Conservation (phyloP, 2,329 filamentous ascomycete genomes). For the Beauveria brongniartii region DNA sequence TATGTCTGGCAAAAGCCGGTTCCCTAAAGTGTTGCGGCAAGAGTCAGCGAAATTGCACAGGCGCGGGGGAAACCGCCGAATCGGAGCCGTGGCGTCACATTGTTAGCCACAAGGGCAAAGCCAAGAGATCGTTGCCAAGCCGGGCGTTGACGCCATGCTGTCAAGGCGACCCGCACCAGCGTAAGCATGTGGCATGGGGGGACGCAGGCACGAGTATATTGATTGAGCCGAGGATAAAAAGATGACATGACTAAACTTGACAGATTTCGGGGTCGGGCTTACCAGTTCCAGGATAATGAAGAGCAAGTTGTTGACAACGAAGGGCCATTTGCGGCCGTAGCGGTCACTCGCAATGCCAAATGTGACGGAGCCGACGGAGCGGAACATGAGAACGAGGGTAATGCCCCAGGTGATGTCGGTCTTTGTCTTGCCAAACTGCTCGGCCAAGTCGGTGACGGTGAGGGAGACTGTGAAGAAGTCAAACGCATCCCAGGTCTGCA, state of each 20-base stretch:
- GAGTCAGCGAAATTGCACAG: not conserved
- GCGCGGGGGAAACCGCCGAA: not conserved
- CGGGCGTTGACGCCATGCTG: conserved; percentile 1
- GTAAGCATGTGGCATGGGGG: not conserved
- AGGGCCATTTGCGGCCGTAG: conserved; percentile 61
- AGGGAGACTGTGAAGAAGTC: conserved; percentile 60
- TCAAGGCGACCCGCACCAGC: not conserved
- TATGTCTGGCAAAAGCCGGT: conserved; percentile 65
- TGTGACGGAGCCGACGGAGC: conserved; percentile 44
- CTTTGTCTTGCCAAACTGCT: conserved; percentile 44
- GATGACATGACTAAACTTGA: not conserved
- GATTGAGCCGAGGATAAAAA: not conserved
- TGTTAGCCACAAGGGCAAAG: not conserved
- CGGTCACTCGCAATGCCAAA: conserved; percentile 49
- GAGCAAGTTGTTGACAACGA: conserved; percentile 66
- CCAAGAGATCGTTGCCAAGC: conserved; percentile 9
- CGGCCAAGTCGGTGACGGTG: conserved; percentile 44
- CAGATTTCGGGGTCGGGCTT: conserved; percentile 16
- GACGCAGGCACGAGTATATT: not conserved
- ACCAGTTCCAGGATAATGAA: conserved; percentile 66
- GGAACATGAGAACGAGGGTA: conserved; percentile 54
- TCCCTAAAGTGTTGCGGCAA: conserved; percentile 25
- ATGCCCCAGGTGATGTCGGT: conserved; percentile 58
- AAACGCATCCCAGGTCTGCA: conserved; percentile 54
- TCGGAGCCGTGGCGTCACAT: conserved; percentile 1